Evolutionary conservation across 192 early-diverging fungal genomes (phyloP).

Genomic region (Entomortierella parvispora): DNA sequence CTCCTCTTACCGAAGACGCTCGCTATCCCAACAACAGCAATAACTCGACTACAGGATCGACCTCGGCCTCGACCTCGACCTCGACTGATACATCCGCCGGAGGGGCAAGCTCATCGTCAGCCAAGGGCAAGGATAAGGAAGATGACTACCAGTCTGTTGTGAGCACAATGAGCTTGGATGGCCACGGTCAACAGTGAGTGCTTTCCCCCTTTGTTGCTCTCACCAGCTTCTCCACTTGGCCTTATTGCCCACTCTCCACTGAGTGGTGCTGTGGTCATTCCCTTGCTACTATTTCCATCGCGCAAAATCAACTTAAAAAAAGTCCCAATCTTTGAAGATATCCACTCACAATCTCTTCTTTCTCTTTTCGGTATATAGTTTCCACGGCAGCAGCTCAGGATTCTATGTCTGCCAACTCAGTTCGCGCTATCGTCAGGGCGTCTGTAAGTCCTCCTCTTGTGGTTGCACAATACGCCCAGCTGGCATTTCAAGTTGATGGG

Average conservation of each 20-base stretch:
- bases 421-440: constrained; percentile 63
- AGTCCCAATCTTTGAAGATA: too few species aligned
- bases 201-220: background rate
- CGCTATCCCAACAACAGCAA: background rate
- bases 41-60: background rate
- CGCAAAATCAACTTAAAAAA: too few species aligned
- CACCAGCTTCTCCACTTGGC: background rate
- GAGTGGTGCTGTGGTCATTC: background rate
- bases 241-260: background rate
- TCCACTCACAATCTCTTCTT: too few species aligned
- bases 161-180: constrained; percentile 77
- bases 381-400: constrained; percentile 79
- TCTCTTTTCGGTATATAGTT: constrained; percentile 46
- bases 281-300: background rate
- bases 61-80: constrained; percentile 15
- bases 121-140: constrained; percentile 3
- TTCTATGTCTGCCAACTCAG: constrained; percentile 79
- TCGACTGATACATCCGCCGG: background rate
- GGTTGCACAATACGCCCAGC: background rate
- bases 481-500: background rate
- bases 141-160: constrained; percentile 66
- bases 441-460: constrained; percentile 29
- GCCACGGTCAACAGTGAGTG: constrained; percentile 67
- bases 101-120: too few species aligned
- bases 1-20: constrained; percentile 15